Evolutionary conservation across 345 rosid genomes (phyloP).

Genomic region (Rubroshorea leprosula): DNA sequence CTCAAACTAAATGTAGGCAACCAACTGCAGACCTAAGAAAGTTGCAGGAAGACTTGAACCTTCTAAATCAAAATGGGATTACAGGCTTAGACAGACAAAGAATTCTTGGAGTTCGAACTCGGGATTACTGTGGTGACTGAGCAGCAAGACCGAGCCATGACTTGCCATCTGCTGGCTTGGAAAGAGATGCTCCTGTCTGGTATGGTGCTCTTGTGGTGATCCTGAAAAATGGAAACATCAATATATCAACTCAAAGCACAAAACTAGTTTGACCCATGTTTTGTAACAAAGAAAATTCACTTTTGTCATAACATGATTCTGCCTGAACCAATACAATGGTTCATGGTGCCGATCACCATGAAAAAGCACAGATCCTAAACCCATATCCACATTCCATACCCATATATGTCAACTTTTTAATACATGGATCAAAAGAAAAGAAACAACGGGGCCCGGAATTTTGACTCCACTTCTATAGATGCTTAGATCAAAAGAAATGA

Average conservation of each 20-base stretch:
- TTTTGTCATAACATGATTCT: no score
- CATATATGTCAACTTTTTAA: no score
- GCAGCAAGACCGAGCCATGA: constrained; percentile 78
- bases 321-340: no score
- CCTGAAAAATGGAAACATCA: constrained; percentile 30
- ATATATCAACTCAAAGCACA: background rate
- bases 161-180: constrained; percentile 40
- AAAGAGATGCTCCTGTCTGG: constrained; percentile 20
- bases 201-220: constrained; percentile 62
- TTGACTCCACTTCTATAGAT: no score
- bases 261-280: background rate
- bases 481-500: no score
- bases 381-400: no score
- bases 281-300: no score
- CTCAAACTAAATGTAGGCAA: background rate
- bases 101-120: background rate
- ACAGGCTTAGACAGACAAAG: constrained; percentile 13
- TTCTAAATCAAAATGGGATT: constrained; percentile 9
- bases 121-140: constrained; percentile 22
- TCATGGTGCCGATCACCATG: no score
- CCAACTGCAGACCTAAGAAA: no score
- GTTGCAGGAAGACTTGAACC: constrained; percentile 15
- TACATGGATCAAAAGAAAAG: no score
- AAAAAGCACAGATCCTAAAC: no score
- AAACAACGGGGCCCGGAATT: no score